Conservation (phyloP, 1,139 yeast genomes). For the Arxiozyma bovina region DNA sequence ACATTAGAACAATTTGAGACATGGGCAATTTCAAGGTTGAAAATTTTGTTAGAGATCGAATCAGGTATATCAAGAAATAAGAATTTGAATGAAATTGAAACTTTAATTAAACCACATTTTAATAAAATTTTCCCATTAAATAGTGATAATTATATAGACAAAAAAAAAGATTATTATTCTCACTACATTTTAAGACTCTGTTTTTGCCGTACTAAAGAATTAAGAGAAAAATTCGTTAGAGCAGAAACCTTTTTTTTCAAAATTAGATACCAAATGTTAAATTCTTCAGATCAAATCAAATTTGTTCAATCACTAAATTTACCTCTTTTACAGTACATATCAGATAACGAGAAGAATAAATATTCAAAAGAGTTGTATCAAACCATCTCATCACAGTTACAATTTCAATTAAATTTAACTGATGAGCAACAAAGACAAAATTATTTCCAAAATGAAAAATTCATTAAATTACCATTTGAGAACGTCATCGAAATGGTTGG, state of each 20-base stretch:
- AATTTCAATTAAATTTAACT: conserved; percentile 28
- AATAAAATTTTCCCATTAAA: conserved; percentile 56
- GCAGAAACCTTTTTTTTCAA: conserved; percentile 70
- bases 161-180: conserved; percentile 84
- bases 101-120: conserved; percentile 55
- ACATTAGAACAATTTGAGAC: conserved; percentile 85
- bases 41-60: conserved; percentile 77
- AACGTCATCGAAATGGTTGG: conserved; percentile 69
- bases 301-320: conserved; percentile 57
- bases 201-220: conserved; percentile 82
- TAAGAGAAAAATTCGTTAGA: conserved; percentile 66
- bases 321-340: conserved; percentile 59
- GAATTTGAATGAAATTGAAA: conserved; percentile 55
- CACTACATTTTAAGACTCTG: conserved; percentile 83
- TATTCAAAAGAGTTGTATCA: conserved; percentile 46
- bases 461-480: conserved; percentile 81
- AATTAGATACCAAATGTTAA: conserved; percentile 58
- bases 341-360: conserved; percentile 49
- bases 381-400: conserved; percentile 34
- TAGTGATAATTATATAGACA: conserved; percentile 41
- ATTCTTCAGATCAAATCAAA: conserved; percentile 58
- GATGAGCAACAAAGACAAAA: conserved; percentile 30
- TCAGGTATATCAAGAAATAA: conserved; percentile 61
- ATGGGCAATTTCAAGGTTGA: conserved; percentile 91
- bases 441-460: conserved; percentile 47